Evolutionary conservation across 2,329 filamentous ascomycete genomes (phyloP), one percentile per base, ranked within the genome.

Genomic region (Fusarium avenaceum): DNA sequence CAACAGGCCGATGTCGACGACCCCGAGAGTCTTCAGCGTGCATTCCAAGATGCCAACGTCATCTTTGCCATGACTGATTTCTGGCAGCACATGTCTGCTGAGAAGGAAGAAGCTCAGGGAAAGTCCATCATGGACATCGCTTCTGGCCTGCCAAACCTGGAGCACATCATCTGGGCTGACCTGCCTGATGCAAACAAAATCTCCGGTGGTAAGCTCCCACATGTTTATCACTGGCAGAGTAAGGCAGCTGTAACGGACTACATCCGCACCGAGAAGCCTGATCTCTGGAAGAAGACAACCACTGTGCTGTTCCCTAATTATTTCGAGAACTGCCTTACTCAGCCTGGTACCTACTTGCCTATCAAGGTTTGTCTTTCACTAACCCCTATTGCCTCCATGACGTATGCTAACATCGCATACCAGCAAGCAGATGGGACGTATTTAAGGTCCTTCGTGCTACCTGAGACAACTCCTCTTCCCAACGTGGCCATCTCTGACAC

Each of bases 41-140:
- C 44, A 1, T 59, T 59, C 4, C 17, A 19, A 0, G 57, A 35
- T n/a, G 54, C 54, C 0, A 13, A 60, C 1, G 4, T 22, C 6
- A 51, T 60, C 8, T 60, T 51, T 7, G 57, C 57, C 38, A 60
- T 60, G 57, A 59, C 54, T 1, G 57, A 60, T 4, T 60, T 60
- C 3, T 60, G 57, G 57, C 38, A 51, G 4, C 57, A 59, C 14
- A 59, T 59, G 54, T 51, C 54, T 4, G 57, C 19, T 17, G 6
- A 17, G 1, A 50, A 10, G 22, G 57, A 60, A 4, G 57, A 59
- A 44, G 30, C 20, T 0, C 57, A 60, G 4, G 57, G 57, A 9
- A 60, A 51, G 6, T 15, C 14, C 1, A 44, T 60, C 6, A 59
- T 60, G 24, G 44, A 60, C 1, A 59, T 60, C 2, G 57, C 38